Evolutionary conservation across 371 early-diverging fungal species (phyloP).

Genomic region (Syncephalis plumigaleata): DNA sequence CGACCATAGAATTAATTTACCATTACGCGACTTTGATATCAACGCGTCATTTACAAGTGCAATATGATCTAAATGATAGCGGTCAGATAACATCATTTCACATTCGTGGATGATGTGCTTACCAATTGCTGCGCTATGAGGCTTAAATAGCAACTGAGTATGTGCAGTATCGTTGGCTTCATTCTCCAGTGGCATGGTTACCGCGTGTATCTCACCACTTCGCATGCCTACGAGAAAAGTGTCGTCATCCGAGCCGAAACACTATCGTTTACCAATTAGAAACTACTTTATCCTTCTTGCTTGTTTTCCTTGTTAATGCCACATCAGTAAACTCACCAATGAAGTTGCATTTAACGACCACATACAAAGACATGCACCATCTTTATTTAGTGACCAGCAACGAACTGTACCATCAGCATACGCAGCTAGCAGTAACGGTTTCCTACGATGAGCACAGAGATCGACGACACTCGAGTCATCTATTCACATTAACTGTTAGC

Average conservation of each 20-base stretch:
- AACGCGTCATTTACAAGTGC: constrained; percentile 25
- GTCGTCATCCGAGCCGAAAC: not conserved
- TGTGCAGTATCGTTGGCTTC: no score
- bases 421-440: constrained; percentile 37
- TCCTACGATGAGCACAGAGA: no score
- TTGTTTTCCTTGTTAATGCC: no score
- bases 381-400: constrained; percentile 35
- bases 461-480: no score
- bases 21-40: constrained; percentile 52
- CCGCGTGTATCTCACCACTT: not conserved
- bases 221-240: not conserved
- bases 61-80: not conserved
- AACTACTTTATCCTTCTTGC: not conserved
- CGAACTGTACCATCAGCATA: constrained; percentile 72
- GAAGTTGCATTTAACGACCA: not conserved
- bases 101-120: not conserved
- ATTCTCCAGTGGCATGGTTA: not conserved
- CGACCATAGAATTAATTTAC: constrained; percentile 59
- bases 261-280: not conserved
- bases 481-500: no score
- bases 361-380: not conserved
- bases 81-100: not conserved
- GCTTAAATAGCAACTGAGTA: not conserved
- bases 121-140: not conserved
- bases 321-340: not conserved